Evolutionary conservation across 306 rosid genomes (phyloP), one percentile per base, ranked within the genome.

Genomic region (Prinsepia uniflora): DNA sequence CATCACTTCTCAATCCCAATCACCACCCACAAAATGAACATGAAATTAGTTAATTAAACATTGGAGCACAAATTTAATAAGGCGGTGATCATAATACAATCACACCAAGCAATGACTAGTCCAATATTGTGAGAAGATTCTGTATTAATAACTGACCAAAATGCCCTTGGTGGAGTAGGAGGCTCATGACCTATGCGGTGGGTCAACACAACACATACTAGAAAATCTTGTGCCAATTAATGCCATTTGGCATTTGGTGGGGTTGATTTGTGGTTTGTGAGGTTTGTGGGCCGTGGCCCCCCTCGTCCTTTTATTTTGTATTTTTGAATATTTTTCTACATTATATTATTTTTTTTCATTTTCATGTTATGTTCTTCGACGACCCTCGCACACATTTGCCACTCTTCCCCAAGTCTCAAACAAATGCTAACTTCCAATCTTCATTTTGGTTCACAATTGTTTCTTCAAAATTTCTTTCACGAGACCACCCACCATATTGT

Each of bases 341-440:
- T 54, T 19, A 50, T 60, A 30, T 22, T 24, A 24, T 55, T 34
- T 18, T 55, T 34, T 18, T 34, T 59, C 43, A 12, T 34, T 18
- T 13, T 30, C 2, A 30, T 30, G 36, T 30, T 30, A 30, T 30
- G 36, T 1, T 30, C 36, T 30, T 30, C 36, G 36, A 30, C 36
- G 40, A 60, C 42, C n/a, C 71, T 63, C 58, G 5, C 50, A 40
- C 58, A 13, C 50, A 52, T 71, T 56, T 60, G 57, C 39, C 63
- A 15, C 76, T 65, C 54, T 44, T 59, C 36, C 48, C 19, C 11
- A 7, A 61, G 76, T 73, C 74, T 75, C 67, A 44, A 43, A 81
- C 84, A 84, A 79, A 24, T 47, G 87, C 90, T 74, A 87, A 69
- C 90, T 73, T 83, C 87, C 96, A 85, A 89, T 78, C 75, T 64